Percentiles rank a stretch among this genome's conserved stretches.
These are phyloP conservation scores for Colletotrichum coccodes DNA, from an alignment of 2,329 filamentous ascomycete species.

Conservation along the genomic window DNA sequence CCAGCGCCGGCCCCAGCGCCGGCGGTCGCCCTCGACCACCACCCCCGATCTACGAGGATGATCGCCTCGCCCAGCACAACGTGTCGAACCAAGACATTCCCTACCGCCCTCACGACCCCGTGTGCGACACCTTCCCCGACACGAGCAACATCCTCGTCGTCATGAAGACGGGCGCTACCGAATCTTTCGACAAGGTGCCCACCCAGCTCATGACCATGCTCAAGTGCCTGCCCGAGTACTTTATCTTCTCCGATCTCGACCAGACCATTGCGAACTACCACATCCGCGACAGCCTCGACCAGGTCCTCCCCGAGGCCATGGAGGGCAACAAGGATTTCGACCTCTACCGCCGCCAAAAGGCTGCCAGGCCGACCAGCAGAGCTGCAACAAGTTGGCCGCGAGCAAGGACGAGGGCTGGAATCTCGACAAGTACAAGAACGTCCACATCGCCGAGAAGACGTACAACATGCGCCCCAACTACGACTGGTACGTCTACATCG, in stretches of 20 bases:
- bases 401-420: conserved; percentile 56
- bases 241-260: conserved; percentile 68
- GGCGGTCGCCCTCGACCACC: neutral
- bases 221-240: conserved; percentile 59
- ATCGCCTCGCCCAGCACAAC: conserved; percentile 16
- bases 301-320: conserved; percentile 53
- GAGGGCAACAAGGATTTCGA: conserved; percentile 61
- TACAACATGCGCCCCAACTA: conserved; percentile 59
- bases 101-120: conserved; percentile 37
- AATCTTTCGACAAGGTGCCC: conserved; percentile 61
- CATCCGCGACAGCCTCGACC: conserved; percentile 58
- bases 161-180: conserved; percentile 68
- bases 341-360: conserved; percentile 55
- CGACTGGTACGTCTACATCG: conserved; percentile 70
- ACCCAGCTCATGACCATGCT: conserved; percentile 65
- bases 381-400: conserved; percentile 49
- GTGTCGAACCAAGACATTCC: conserved; percentile 28
- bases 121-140: conserved; percentile 53
- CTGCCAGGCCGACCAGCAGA: conserved; percentile 57
- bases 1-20: conserved; percentile 30
- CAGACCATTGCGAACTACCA: conserved; percentile 56
- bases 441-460: conserved; percentile 67
- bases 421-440: conserved; percentile 71
- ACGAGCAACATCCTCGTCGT: conserved; percentile 59
- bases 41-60: conserved; percentile 8